phyloP scores from a whole-genome alignment of 208 protist species.

The Leishmania turanica region DNA sequence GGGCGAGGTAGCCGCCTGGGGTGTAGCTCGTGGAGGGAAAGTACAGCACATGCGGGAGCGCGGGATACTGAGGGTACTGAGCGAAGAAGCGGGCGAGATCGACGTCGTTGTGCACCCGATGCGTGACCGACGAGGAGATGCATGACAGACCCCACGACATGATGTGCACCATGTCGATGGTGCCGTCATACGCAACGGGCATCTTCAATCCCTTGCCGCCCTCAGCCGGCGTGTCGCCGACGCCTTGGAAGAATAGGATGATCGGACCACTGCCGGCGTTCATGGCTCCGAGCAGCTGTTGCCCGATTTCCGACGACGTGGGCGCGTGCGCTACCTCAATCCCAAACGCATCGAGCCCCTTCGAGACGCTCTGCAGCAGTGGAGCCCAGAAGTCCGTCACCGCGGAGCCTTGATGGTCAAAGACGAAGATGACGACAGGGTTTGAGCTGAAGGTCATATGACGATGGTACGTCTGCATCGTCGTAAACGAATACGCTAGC shows the following conservation, averaged over 20 bases:
- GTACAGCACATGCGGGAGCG: slow-evolving; percentile 49
- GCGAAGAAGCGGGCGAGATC: slow-evolving; percentile 39
- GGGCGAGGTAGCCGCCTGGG: slow-evolving; percentile 24
- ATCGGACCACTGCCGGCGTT: not conserved
- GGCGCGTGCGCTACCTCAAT: slow-evolving; percentile 29
- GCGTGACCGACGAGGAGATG: slow-evolving; percentile 33
- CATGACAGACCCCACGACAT: slow-evolving; percentile 34
- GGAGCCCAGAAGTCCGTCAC: slow-evolving; percentile 24
- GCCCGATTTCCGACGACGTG: slow-evolving; percentile 18
- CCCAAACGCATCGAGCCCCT: slow-evolving; percentile 17
- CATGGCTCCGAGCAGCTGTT: slow-evolving; percentile 13
- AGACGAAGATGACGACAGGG: slow-evolving; percentile 21
- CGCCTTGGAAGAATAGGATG: slow-evolving; percentile 43
- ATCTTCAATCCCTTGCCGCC: slow-evolving; percentile 23
- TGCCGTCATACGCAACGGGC: slow-evolving; percentile 26
- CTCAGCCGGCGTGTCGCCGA: slow-evolving; percentile 18
- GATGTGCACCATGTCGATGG: slow-evolving; percentile 15
- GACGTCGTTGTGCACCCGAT: slow-evolving; percentile 37
- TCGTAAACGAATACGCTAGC: slow-evolving; percentile 9
- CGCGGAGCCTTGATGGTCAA: slow-evolving; percentile 6
- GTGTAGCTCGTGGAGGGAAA: slow-evolving; percentile 33
- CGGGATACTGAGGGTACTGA: slow-evolving; percentile 31
- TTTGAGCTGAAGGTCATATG: slow-evolving; percentile 19
- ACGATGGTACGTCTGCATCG: slow-evolving; percentile 14
- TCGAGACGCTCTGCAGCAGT: slow-evolving; percentile 24